Base-by-base conservation (phyloP, 2,329 filamentous ascomycete species). In the Cytospora schulzeri region DNA sequence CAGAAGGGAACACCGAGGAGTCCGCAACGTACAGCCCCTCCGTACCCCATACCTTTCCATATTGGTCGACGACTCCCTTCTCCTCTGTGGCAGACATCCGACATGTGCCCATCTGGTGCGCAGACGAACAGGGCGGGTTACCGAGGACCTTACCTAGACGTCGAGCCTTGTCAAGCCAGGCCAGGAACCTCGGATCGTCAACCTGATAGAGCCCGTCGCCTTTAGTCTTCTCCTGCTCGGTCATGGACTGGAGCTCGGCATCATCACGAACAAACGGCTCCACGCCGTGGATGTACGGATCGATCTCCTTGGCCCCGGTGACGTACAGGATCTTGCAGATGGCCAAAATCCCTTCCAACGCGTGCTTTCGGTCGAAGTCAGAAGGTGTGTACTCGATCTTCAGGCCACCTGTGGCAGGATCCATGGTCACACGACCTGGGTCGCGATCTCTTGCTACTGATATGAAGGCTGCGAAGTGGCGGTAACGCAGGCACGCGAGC, bases 71-170 rank as follows among this genome's bases (percentile, higher is more conserved):
- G 15, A 88, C 87, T 31, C 86, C 86, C 48, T 77, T 77, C 33
- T 76, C 74, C 62, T 76, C 74, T 67, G 75, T 76, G 52, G 79
- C 79, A 65, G 86, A 86, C 91, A 93, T 94, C 3, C 89, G 81
- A 71, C 89, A 91, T 12, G 86, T 86, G 26, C 90, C 89, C 91
- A 93, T 93, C 78, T 93, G 91, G 75, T 94, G 91, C 22, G 91
- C 91, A n/a, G 87, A 90, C 33, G 81, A 77, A 70, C 86, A 91
- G n/a, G 78, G 73, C 26, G 81, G 79, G 33, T 81, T 77, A 0
- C 85, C 84, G 22, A 81, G 79, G 64, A 76, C 78, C 57, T 82
- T 83, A 48, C 83, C 81, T 24, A 85, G 76, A 41, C 72, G 72
- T 62, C 81, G 75, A 15, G 88, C 66, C 59, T 78, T 73, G 7